phyloP scores from a whole-genome alignment of 148 eudicot genomes.

The Gaultheria prostrata region DNA sequence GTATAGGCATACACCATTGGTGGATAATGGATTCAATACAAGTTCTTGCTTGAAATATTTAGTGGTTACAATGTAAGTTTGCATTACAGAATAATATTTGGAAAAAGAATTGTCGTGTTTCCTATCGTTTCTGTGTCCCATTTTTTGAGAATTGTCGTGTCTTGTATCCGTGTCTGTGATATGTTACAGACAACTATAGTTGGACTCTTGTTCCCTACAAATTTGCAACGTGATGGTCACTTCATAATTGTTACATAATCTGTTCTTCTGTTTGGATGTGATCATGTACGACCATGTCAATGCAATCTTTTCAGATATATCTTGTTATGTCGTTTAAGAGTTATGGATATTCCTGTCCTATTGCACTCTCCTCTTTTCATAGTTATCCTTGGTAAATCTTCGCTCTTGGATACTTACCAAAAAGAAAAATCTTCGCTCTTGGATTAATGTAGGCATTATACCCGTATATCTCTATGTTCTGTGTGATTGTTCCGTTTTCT shows the following conservation, averaged over 20 bases:
- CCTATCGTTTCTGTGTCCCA: too few relatives aligned
- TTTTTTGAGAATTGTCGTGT: too few relatives aligned
- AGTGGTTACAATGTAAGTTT: too few relatives aligned
- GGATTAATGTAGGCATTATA: not conserved
- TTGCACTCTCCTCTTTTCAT: not conserved
- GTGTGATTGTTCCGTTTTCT: not conserved
- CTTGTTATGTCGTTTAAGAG: not conserved
- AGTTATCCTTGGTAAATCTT: not conserved
- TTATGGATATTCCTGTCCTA: not conserved
- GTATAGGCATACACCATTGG: too few relatives aligned
- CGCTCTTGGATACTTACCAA: not conserved
- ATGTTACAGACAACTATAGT: not conserved
- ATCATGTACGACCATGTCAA: not conserved
- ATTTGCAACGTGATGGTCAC: not conserved
- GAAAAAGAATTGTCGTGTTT: too few relatives aligned
- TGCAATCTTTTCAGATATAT: not conserved
- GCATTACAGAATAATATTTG: too few relatives aligned
- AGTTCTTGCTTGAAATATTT: too few relatives aligned
- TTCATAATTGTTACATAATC: not conserved
- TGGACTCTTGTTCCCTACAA: not conserved
- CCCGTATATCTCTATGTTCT: not conserved
- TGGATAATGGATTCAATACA: too few relatives aligned
- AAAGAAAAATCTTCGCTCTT: not conserved
- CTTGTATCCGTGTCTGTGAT: too few relatives aligned
- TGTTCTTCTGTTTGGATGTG: not conserved